Conservation (phyloP, 2,329 filamentous ascomycete species). For the Chaetomium sp. region DNA sequence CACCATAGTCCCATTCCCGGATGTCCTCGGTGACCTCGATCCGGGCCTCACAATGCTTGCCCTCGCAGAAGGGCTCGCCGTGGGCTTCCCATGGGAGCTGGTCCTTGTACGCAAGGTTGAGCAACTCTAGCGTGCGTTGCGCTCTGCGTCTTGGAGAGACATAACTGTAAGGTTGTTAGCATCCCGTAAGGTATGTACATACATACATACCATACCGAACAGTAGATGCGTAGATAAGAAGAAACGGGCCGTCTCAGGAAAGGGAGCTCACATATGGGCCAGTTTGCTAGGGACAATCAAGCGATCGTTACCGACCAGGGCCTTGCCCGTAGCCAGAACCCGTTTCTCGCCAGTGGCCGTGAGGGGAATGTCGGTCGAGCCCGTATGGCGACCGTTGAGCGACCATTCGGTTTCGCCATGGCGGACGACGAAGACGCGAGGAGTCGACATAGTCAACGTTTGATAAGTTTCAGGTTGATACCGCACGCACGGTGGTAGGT, state of each 20-base stretch:
- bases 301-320: slow-evolving; percentile 80
- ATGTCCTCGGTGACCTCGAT: slow-evolving; percentile 72
- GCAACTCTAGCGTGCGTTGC: slow-evolving; percentile 85
- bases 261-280: slow-evolving; percentile 70
- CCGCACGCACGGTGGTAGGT: no score
- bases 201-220: background rate
- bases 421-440: slow-evolving; percentile 78
- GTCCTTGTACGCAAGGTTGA: slow-evolving; percentile 71
- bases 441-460: slow-evolving; percentile 49
- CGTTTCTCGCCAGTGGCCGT: slow-evolving; percentile 80
- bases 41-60: slow-evolving; percentile 57
- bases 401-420: slow-evolving; percentile 98
- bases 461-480: no score
- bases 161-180: slow-evolving; percentile 54
- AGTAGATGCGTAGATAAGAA: background rate
- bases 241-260: background rate
- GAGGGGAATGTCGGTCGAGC: slow-evolving; percentile 81
- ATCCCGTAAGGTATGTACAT: no score
- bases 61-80: slow-evolving; percentile 43
- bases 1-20: slow-evolving; percentile 85
- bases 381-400: slow-evolving; percentile 81
- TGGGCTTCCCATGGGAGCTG: slow-evolving; percentile 70
- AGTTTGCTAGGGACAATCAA: slow-evolving; percentile 82
- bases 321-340: slow-evolving; percentile 74
- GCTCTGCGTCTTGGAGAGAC: slow-evolving; percentile 85